These are phyloP conservation scores for Colletotrichum theobromicola DNA, from an alignment of 2,329 filamentous ascomycete genomes.

Conservation along the genomic window DNA sequence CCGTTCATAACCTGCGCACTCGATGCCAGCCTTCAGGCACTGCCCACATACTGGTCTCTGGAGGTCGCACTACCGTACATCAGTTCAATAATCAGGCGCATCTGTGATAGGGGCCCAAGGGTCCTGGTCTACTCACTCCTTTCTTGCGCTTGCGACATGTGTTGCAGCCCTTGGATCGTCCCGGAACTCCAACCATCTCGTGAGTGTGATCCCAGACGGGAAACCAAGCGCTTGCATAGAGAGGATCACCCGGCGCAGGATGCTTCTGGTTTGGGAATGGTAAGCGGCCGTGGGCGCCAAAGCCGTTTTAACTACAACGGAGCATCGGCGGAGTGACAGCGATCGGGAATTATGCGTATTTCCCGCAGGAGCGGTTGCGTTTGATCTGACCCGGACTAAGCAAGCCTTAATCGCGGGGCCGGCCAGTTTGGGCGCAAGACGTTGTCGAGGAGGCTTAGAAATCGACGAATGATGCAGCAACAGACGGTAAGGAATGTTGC, in stretches of 20 bases:
- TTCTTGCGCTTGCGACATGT: conserved; percentile 25
- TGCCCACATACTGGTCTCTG: conserved; percentile 23
- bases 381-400: neutral
- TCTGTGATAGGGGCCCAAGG: neutral
- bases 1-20: conserved; percentile 22
- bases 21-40: conserved; percentile 19
- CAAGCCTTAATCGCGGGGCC: neutral
- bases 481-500: neutral
- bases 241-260: neutral
- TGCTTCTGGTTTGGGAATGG: conserved; percentile 8
- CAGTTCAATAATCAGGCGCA: neutral
- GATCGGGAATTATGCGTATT: neutral
- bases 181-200: conserved; percentile 24
- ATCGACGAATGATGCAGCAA: neutral
- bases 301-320: neutral
- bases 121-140: conserved; percentile 15
- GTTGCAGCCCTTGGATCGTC: conserved; percentile 25
- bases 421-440: neutral
- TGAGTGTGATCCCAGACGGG: neutral
- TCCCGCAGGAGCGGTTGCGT: neutral
- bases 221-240: neutral
- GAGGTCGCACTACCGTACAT: conserved; percentile 21
- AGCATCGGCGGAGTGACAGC: neutral
- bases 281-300: neutral
- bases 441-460: neutral